Evolutionary conservation across 768 basidiomycete species (phyloP).

Genomic region (Porphyrellus cyaneotinctus): DNA sequence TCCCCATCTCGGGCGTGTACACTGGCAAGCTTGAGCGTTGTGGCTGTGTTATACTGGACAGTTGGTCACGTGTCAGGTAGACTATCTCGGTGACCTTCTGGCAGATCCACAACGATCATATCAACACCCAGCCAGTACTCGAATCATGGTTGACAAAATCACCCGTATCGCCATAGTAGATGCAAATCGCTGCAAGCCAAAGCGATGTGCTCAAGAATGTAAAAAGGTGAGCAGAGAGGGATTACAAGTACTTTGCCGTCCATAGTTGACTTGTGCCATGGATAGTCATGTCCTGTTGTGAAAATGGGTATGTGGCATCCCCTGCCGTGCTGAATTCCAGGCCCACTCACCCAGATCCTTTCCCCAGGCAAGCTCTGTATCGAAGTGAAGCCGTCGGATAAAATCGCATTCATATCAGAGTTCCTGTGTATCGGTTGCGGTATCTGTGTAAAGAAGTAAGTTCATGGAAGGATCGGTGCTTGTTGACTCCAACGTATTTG

Average conservation of each 20-base stretch:
- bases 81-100: not conserved
- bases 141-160: conserved; percentile 84
- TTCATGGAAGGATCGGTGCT: conserved; percentile 8
- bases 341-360: not conserved
- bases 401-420: conserved; percentile 98
- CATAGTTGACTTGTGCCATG: conserved; percentile 3
- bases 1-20: conserved; percentile 19
- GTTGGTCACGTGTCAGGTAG: conserved; percentile 16
- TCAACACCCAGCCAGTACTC: not conserved
- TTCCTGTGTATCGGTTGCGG: conserved; percentile 99
- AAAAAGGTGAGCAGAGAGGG: conserved; percentile 64
- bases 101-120: not conserved
- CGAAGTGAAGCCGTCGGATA: conserved; percentile 92
- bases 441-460: conserved; percentile 99
- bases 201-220: conserved; percentile 95
- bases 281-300: conserved; percentile 89
- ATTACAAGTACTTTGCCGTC: conserved; percentile 7
- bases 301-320: conserved; percentile 73
- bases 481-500: conserved; percentile 1
- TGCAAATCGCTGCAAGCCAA: conserved; percentile 91
- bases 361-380: conserved; percentile 90
- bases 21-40: not conserved
- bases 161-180: conserved; percentile 97
- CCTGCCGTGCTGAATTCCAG: not conserved
- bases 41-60: conserved; percentile 4